Conservation (phyloP, 139 green algal species). For the Micromonas pusilla region DNA sequence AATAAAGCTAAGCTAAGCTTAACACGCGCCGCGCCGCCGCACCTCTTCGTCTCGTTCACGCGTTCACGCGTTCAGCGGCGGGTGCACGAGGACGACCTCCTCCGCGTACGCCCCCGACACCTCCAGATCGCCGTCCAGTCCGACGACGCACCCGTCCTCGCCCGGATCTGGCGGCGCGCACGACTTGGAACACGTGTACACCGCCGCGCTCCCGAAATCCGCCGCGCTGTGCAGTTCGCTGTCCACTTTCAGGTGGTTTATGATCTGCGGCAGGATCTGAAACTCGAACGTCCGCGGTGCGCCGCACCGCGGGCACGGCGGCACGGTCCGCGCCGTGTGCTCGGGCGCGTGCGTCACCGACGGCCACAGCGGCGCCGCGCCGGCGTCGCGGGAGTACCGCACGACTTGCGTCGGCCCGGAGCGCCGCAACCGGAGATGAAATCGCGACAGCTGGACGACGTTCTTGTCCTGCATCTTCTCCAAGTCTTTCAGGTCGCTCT, state of each 20-base stretch:
- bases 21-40: too few species aligned
- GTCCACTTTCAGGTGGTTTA: slow-evolving; percentile 1
- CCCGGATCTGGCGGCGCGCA: not conserved
- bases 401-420: slow-evolving; percentile 5
- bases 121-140: not conserved
- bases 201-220: slow-evolving; percentile 4
- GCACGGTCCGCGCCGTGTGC: not conserved
- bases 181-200: slow-evolving; percentile 26
- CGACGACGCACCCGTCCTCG: not conserved
- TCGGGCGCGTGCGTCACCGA: not conserved
- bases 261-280: slow-evolving; percentile 27
- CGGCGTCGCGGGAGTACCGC: not conserved
- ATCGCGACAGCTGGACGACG: not conserved
- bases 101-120: slow-evolving; percentile 17
- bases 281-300: slow-evolving; percentile 28
- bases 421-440: not conserved
- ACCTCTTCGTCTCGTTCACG: too few species aligned
- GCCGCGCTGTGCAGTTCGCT: not conserved
- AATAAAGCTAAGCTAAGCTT: too few species aligned
- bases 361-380: slow-evolving; percentile 14
- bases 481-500: not conserved
- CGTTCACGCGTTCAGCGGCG: slow-evolving; percentile 16
- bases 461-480: not conserved
- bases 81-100: slow-evolving; percentile 22
- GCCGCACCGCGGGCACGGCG: slow-evolving; percentile 19